Percentiles rank a stretch among this genome's conserved stretches.
Evolutionary conservation across 2,329 filamentous ascomycete species (phyloP).

Genomic region (Diaporthe amygdali): DNA sequence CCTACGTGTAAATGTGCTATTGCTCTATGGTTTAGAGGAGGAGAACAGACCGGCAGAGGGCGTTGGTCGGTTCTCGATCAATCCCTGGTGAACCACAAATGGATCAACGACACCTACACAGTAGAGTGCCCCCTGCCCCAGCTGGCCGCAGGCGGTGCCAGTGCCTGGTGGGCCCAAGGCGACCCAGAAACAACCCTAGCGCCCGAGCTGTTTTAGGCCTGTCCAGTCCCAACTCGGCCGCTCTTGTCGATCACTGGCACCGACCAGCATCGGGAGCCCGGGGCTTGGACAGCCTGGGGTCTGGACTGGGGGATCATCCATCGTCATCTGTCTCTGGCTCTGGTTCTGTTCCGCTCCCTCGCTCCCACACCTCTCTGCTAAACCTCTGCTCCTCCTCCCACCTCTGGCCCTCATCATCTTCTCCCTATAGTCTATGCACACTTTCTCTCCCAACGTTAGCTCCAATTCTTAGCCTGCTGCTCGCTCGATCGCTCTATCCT

Average conservation of each 20-base stretch:
- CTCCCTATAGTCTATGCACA: neutral
- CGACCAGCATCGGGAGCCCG: constrained; percentile 1
- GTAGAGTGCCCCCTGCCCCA: neutral
- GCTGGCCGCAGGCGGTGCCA: neutral
- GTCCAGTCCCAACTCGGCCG: neutral
- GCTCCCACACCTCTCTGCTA: neutral
- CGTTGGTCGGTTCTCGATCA: neutral
- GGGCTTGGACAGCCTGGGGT: neutral
- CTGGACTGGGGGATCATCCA: neutral
- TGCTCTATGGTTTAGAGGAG: too few relatives aligned
- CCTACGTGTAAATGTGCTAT: too few relatives aligned
- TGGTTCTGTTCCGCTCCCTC: neutral
- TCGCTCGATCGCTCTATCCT: neutral
- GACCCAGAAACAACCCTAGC: neutral
- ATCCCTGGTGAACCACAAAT: neutral
- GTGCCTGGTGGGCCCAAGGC: neutral
- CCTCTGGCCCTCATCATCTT: neutral
- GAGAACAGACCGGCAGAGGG: too few relatives aligned
- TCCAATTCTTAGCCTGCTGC: neutral
- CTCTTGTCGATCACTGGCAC: constrained; percentile 7
- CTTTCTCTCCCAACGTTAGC: neutral
- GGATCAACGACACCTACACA: neutral
- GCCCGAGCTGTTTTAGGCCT: neutral
- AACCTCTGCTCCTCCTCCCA: neutral
- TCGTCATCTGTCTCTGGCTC: neutral